Percentiles rank a stretch among this genome's conserved stretches.
Conservation (phyloP, 192 early-diverging fungal species). For the Gamsiella multidivaricata region DNA sequence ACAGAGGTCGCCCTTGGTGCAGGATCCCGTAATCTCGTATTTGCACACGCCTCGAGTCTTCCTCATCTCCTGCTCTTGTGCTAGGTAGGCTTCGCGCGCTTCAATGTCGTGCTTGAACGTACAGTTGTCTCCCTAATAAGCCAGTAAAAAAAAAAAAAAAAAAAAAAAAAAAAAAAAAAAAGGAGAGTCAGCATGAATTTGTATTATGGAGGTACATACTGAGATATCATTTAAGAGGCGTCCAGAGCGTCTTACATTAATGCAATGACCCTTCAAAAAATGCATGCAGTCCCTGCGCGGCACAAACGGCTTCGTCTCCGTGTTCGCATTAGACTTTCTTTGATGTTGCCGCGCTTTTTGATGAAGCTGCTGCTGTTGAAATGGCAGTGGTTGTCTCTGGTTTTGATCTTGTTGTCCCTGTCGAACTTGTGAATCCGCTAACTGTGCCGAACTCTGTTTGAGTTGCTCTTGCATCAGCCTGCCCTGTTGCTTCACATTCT, state of each 20-base stretch:
- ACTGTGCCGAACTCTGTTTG: constrained; percentile 9
- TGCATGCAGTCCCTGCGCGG: constrained; percentile 27
- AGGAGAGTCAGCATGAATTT: not conserved
- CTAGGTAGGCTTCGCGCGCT: not conserved
- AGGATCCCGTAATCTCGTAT: constrained; percentile 18
- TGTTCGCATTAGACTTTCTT: not conserved
- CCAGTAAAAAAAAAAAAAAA: too few relatives aligned
- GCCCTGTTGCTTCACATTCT: constrained; percentile 29
- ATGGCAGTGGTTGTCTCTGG: too few relatives aligned
- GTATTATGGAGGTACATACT: too few relatives aligned
- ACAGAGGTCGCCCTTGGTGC: constrained; percentile 27
- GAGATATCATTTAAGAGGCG: too few relatives aligned
- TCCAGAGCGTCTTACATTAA: constrained; percentile 20
- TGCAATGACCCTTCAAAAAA: constrained; percentile 27
- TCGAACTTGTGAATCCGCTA: too few relatives aligned
- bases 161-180: not conserved
- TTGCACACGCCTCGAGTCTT: constrained; percentile 23
- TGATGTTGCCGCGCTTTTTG: not conserved
- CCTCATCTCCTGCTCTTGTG: not conserved
- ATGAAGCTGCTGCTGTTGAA: not conserved
- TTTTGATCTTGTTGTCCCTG: too few relatives aligned
- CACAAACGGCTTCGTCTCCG: constrained; percentile 14
- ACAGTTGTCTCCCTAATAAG: constrained; percentile 11
- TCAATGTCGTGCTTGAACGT: constrained; percentile 37
- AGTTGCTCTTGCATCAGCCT: constrained; percentile 30